Base-by-base conservation (phyloP, 208 protist genomes). In the Wallacemonas collosoma region DNA sequence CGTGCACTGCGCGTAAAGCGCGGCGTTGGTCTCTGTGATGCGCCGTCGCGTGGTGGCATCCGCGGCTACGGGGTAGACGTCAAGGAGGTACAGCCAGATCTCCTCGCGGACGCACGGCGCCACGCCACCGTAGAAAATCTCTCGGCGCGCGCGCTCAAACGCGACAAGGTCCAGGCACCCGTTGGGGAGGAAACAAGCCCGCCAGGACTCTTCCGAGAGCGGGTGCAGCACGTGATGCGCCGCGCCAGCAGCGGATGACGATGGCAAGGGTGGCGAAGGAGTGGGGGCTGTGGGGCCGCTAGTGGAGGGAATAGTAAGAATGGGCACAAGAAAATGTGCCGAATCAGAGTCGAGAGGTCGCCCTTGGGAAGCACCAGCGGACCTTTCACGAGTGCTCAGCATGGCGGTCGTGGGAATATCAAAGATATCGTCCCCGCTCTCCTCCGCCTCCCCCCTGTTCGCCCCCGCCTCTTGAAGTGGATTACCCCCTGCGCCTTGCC, bases 51-150 rank as follows among this genome's bases (percentile, higher is more conserved):
- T 75, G 3, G 26, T 61, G 50, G 65, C 62, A 2, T 76, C 82
- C 15, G 80, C 79, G 26, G 73, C 64, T 4, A 78, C 53, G 3
- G 75, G 44, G 77, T 90, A 95, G 36, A 86, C 76, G 9, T 73
- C 73, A 5, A 97, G 79, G 45, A 94, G 64, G 78, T 87, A 93
- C 44, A 72, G 79, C 92, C 94, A 97, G 35, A 95, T 87, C 73
- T 93, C 75, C 39, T 86, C 72, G 11, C 91, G 82, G 26, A 96
- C 69, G 14, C 56, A 9, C 3, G 54, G 39, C 41, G 39, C 54
- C 9, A 71, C 66, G 43, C 89, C 89, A 71, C 89, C 86, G 48
- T 64, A 58, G 62, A 75, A 88, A 2, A 70, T 74, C 57, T 67
- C 56, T 6, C 48, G 48, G 12, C 72, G 77, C 3, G 75, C 75